A percentile compares a stretch with the other conserved stretches of the same genome.
Evolutionary conservation across 2,329 filamentous ascomycete species (phyloP).

Genomic region (Sporothrix pseudoabietina): DNA sequence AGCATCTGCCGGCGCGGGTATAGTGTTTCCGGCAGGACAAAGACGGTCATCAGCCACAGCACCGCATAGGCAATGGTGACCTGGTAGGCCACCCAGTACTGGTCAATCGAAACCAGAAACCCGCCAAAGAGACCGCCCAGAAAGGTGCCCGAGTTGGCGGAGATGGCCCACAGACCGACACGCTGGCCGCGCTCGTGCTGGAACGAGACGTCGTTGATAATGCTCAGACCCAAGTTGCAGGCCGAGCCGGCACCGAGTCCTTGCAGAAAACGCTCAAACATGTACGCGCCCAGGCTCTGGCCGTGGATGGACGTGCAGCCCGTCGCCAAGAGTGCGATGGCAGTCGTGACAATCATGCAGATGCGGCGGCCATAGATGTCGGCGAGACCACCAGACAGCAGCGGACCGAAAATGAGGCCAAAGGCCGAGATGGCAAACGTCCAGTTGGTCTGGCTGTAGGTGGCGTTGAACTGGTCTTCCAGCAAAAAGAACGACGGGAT

Average conservation of each 20-base stretch:
- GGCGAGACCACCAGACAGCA: constrained; percentile 34
- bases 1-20: constrained; percentile 57
- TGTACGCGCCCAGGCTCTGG: constrained; percentile 51
- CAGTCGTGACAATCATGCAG: constrained; percentile 50
- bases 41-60: constrained; percentile 51
- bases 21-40: constrained; percentile 58
- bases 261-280: constrained; percentile 62
- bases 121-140: constrained; percentile 48
- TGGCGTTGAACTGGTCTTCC: constrained; percentile 50
- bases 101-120: constrained; percentile 51
- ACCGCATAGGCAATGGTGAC: constrained; percentile 55
- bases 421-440: constrained; percentile 53
- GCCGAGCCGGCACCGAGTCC: constrained; percentile 58
- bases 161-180: constrained; percentile 59
- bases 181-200: constrained; percentile 59
- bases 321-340: constrained; percentile 41
- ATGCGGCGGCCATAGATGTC: constrained; percentile 57
- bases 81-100: constrained; percentile 58
- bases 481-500: constrained; percentile 56
- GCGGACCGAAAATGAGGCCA: constrained; percentile 54
- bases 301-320: constrained; percentile 42
- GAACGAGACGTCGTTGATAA: constrained; percentile 59
- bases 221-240: constrained; percentile 57
- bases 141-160: constrained; percentile 56
- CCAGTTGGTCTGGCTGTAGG: constrained; percentile 37